These are phyloP conservation scores for Phialocephala sp. DNA, from an alignment of 2,329 filamentous ascomycete genomes.

Conservation along the genomic window DNA sequence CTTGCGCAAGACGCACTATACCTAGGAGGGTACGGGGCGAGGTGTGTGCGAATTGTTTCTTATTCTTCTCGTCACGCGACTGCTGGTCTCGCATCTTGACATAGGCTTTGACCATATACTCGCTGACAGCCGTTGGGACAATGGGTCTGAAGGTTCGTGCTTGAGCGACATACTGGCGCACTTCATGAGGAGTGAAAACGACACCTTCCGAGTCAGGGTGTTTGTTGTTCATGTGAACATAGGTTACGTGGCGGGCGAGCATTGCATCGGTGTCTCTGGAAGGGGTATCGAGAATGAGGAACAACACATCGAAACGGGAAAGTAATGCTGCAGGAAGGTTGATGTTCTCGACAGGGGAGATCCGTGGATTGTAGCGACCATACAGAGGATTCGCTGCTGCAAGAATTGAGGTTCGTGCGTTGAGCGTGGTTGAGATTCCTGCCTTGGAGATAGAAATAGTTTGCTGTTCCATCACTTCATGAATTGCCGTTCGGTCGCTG, in stretches of 20 bases:
- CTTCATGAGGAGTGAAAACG: conserved; percentile 91
- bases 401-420: conserved; percentile 93
- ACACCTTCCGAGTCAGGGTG: conserved; percentile 81
- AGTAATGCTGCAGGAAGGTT: conserved; percentile 97
- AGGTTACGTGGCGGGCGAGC: conserved; percentile 75
- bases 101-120: conserved; percentile 97
- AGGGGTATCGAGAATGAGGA: conserved; percentile 84
- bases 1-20: conserved; percentile 90
- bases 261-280: conserved; percentile 63
- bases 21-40: conserved; percentile 93
- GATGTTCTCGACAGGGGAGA: conserved; percentile 98
- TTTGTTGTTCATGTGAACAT: conserved; percentile 95
- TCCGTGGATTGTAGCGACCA: conserved; percentile 95
- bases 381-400: conserved; percentile 97
- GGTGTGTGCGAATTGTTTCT: conserved; percentile 92
- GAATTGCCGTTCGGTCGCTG: conserved; percentile 76
- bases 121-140: conserved; percentile 83
- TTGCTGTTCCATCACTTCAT: conserved; percentile 90
- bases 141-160: conserved; percentile 87
- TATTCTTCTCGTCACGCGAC: conserved; percentile 86
- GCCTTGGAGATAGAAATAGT: conserved; percentile 87
- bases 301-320: conserved; percentile 96
- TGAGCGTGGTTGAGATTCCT: conserved; percentile 94
- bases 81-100: conserved; percentile 93
- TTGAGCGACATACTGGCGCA: conserved; percentile 93